Evolutionary conservation across 2,329 filamentous ascomycete genomes (phyloP).

Genomic region (Sclerotiophoma versabilis): DNA sequence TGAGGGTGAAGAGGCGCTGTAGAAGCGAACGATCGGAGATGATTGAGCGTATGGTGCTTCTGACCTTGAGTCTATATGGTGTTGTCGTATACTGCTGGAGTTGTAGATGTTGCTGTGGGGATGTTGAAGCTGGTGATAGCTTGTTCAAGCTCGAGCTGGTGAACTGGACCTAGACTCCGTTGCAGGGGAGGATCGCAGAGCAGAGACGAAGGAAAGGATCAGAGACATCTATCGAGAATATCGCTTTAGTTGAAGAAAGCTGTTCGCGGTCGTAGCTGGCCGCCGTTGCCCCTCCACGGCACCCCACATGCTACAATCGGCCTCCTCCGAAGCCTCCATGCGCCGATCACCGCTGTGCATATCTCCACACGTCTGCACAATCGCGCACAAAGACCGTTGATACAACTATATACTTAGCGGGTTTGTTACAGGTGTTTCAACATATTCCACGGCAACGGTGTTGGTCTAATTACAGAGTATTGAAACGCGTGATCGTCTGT

Average conservation of each 20-base stretch:
- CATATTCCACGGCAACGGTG: conserved; percentile 2
- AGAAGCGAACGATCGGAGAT: background rate
- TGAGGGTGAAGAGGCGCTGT: background rate
- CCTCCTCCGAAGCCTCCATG: conserved; percentile 10
- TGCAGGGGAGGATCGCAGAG: background rate
- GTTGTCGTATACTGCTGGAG: no score
- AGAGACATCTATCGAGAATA: background rate
- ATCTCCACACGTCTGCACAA: conserved; percentile 3
- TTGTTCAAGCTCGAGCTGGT: background rate
- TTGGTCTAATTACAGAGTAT: conserved; percentile 6
- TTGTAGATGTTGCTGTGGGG: background rate
- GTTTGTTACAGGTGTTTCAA: background rate
- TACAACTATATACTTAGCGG: background rate
- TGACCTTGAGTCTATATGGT: no score
- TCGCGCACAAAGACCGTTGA: background rate
- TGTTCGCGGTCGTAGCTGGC: background rate
- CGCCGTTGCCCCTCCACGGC: conserved; percentile 12
- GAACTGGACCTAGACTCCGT: no score
- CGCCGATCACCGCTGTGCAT: conserved; percentile 17
- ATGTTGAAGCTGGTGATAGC: background rate
- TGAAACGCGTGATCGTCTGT: conserved; percentile 12
- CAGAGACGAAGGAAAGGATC: background rate
- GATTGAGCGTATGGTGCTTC: background rate
- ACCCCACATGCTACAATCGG: conserved; percentile 13
- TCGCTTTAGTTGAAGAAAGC: background rate